Base-by-base conservation (phyloP, 164 flowering plant genomes). In the Tetrastigma voinierianum region DNA sequence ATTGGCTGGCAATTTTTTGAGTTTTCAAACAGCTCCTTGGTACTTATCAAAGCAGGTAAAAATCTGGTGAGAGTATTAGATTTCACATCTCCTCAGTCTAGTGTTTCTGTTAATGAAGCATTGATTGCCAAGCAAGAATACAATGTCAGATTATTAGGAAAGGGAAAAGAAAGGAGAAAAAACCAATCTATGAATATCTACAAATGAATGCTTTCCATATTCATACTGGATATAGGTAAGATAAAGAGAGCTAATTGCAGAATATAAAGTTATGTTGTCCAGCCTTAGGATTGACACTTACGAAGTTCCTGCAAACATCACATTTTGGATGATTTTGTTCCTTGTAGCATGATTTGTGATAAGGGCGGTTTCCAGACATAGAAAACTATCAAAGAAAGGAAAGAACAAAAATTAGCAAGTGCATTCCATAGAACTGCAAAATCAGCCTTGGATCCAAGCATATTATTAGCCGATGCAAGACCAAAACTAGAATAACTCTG, bases 261-360 rank as follows among this genome's bases (percentile, higher is more conserved):
- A 18, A 61, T 18, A 61, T 4, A 45, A 46, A 13, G 20, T 18
- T 32, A 20, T 12, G 40, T 45, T 44, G 17, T 13, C 21, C 44
- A 11, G 52, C 13, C 43, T 55, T 9, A 45, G 47, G 51, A 51
- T 20, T 43, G 49, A 57, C 40, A 86, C 97, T 82, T 80, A 95
- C 97, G 66, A 82, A 95, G 66, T 82, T 75, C 45, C 67, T 77
- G 80, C 98, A 96, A 66, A 96, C 97, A 78, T 96, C 99, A 77
- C 99, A 96, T 75, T 76, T 93, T 56, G 99, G 99, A 67, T 93
- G 99, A 78, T 88, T 73, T 19, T 68, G 88, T 75, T 90, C 96
- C 83, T 83, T 88, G 70, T 87, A 90, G 84, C 99, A 96, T 58
- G 92, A 75, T 74, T 93, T 93, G 78, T 96, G 99, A 65, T 79